Percentiles rank a stretch among this genome's conserved stretches.
phyloP scores from a whole-genome alignment of 2,329 filamentous ascomycete genomes.

The Aspergillus ochraceoroseus region DNA sequence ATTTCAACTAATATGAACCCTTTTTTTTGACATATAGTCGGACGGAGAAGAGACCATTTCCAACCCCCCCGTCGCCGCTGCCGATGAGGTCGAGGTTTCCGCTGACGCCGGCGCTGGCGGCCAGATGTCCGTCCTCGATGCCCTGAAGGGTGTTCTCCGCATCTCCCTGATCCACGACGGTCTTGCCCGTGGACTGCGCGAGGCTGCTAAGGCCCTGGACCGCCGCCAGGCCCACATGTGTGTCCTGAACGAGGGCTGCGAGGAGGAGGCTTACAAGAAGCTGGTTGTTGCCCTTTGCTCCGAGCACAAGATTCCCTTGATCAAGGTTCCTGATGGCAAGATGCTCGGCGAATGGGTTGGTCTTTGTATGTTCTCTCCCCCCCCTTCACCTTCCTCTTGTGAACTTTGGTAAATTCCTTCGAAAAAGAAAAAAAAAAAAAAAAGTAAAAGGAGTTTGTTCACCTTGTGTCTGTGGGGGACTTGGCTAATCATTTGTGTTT shows the following conservation, averaged over 20 bases:
- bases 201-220: conserved; percentile 98
- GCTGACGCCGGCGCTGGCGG: conserved; percentile 68
- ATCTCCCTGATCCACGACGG: conserved; percentile 99
- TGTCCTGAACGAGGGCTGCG: conserved; percentile 98
- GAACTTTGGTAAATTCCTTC: too few species aligned
- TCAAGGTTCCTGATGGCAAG: conserved; percentile 99
- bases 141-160: conserved; percentile 98
- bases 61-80: conserved; percentile 61
- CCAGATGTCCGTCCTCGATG: conserved; percentile 94
- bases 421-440: too few species aligned
- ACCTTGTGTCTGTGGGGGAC: not conserved
- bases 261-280: conserved; percentile 99
- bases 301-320: conserved; percentile 99
- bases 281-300: conserved; percentile 96
- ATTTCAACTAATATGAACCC: conserved; percentile 8
- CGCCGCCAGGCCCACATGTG: conserved; percentile 99
- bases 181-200: conserved; percentile 94
- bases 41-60: conserved; percentile 99
- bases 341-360: conserved; percentile 99
- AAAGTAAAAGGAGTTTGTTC: not conserved
- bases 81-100: conserved; percentile 89
- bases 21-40: conserved; percentile 58
- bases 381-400: conserved; percentile 1
- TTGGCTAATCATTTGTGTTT: conserved; percentile 14
- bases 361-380: conserved; percentile 74